Base-by-base conservation (phyloP, 2,329 filamentous ascomycete genomes). In the Beauveria sp. region DNA sequence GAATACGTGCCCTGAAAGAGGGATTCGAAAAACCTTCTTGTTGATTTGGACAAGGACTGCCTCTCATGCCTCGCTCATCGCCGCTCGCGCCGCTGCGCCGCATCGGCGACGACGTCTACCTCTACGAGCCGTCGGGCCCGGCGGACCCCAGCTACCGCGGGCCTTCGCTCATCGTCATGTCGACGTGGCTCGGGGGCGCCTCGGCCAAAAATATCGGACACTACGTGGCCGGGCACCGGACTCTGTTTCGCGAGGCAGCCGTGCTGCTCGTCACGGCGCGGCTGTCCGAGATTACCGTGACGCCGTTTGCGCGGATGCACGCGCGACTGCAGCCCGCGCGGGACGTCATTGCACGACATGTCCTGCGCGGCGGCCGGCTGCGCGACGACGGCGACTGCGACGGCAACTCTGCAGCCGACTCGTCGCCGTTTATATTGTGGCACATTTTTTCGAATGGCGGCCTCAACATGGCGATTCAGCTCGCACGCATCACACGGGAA, bases 111-210 rank as follows among this genome's bases (percentile, higher is more conserved):
- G 60, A 61, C 20, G 38, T 61, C 14, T 61, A 58, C 49, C 28
- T 62, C 14, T 58, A 58, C 42, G 60, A 62, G 30, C 60, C 60
- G 26, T 30, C 47, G 24, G 51, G 42, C 9, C 43, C 51, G 20
- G 5, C 51, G 7, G 58, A 61, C 12, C 22, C 53, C 1, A 43
- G 34, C 9, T 52, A 47, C 42, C 38, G 42, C 26, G 60, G 54
- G 0, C 60, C 60, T 3, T 58, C 54, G 8, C 51, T 63, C 43
- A 60, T 63, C 5, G 51, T 63, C 24, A 7, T 63, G 51, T 26
- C 24, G 30, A 63, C 61, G 8, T 63, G 61, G 61, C 57, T 63
- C 20, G 61, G 61, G 61, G 61, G 61, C 14, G 50, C 61, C 12
- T 49, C 61, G 28, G 40, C 51, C 10, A 55, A 45, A 22, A 54